Percentiles rank a stretch among this genome's conserved stretches.
Conservation (phyloP, 2,329 filamentous ascomycete genomes). For the Biscogniauxia sp. region DNA sequence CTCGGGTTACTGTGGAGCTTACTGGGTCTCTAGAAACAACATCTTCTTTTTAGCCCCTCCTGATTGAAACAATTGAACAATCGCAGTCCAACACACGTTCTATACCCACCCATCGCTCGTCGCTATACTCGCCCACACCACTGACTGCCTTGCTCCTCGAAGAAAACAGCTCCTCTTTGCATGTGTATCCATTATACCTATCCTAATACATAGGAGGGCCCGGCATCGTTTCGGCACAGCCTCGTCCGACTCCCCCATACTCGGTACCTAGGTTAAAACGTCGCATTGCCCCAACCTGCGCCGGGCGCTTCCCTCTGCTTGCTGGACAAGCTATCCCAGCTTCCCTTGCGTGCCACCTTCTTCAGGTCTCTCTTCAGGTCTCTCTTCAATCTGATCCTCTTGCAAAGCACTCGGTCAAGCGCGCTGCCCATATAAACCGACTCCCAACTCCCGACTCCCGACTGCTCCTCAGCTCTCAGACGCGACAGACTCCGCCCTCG, state of each 20-base stretch:
- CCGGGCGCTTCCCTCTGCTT: slow-evolving; percentile 16
- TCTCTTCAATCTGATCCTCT: slow-evolving; percentile 7
- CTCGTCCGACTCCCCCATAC: slow-evolving; percentile 3
- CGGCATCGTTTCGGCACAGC: slow-evolving; percentile 6
- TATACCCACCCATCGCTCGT: slow-evolving; percentile 2
- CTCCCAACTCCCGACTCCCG: slow-evolving; percentile 3
- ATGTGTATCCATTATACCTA: neutral
- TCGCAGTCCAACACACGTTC: slow-evolving; percentile 15
- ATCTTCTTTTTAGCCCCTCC: slow-evolving; percentile 24
- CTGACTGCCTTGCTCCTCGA: neutral
- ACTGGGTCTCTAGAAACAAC: slow-evolving; percentile 20
- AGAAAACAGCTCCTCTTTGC: neutral
- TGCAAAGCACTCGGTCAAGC: slow-evolving; percentile 16
- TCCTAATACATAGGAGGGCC: neutral
- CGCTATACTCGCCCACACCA: neutral
- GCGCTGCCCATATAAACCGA: neutral
- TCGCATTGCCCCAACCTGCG: slow-evolving; percentile 12
- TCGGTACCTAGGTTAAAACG: slow-evolving; percentile 9
- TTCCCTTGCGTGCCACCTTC: slow-evolving; percentile 10
- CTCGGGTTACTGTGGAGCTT: slow-evolving; percentile 24
- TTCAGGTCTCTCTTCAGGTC: slow-evolving; percentile 10
- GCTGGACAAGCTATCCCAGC: slow-evolving; percentile 15
- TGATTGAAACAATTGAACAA: slow-evolving; percentile 19
- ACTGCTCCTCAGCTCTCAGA: slow-evolving; percentile 13
- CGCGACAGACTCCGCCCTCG: slow-evolving; percentile 17